Conservation (phyloP, 2,329 filamentous ascomycete genomes). For the Orbilia javanica region DNA sequence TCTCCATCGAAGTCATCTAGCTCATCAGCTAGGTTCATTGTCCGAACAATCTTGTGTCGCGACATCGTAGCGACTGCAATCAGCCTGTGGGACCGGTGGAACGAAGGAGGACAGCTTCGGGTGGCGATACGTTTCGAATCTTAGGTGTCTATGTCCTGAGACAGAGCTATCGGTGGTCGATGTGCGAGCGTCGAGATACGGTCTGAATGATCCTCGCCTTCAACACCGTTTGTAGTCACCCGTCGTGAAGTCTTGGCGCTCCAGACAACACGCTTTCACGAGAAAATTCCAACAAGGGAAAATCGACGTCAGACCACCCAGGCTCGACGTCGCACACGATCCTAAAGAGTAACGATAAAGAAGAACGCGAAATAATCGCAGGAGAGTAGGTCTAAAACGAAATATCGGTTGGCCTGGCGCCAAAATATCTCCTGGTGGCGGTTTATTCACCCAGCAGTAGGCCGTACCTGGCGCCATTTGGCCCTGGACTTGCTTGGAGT, state of each 20-base stretch:
- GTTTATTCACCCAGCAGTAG: no score
- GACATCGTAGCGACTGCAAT: conserved; percentile 63
- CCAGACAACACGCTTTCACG: background rate
- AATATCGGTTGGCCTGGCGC: no score
- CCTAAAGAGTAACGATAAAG: no score
- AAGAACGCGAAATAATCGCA: no score
- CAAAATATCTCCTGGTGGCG: no score
- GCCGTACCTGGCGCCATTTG: no score
- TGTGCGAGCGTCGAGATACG: background rate
- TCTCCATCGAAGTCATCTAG: conserved; percentile 55
- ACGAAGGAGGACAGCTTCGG: background rate
- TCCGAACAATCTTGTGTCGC: conserved; percentile 65
- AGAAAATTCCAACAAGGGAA: background rate
- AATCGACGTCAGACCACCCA: background rate
- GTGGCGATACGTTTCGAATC: background rate
- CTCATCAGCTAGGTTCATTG: conserved; percentile 64
- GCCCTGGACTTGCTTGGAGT: no score
- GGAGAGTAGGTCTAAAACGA: no score
- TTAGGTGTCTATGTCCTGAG: background rate
- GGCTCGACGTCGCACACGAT: background rate
- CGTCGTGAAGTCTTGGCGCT: background rate
- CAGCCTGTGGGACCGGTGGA: background rate
- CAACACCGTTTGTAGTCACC: background rate
- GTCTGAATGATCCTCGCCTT: background rate
- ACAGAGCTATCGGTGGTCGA: background rate